These are phyloP conservation scores for Phytophthora fragariae DNA, from an alignment of 352 stramenopile genomes.

Conservation along the genomic window DNA sequence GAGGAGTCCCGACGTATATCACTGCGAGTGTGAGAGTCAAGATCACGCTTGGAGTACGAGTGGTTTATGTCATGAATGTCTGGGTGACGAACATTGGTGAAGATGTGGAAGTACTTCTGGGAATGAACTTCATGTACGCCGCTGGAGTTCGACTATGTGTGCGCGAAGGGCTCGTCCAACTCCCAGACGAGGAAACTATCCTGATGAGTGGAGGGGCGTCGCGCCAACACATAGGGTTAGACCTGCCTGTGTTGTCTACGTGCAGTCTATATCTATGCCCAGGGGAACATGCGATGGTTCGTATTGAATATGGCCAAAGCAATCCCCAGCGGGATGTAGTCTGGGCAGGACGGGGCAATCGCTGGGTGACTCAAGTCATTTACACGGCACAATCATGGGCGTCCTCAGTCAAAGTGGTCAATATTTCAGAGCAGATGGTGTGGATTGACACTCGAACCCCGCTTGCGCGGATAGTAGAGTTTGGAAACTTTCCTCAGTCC, in stretches of 20 bases:
- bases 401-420: background rate
- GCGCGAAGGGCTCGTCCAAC: background rate
- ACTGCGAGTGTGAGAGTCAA: background rate
- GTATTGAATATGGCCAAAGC: background rate
- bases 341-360: background rate
- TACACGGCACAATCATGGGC: background rate
- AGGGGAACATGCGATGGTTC: background rate
- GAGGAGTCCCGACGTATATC: constrained; percentile 1
- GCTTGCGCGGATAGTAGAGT: too few species aligned
- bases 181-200: too few species aligned
- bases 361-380: background rate
- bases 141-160: constrained; percentile 23
- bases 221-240: too few species aligned
- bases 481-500: too few species aligned
- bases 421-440: background rate
- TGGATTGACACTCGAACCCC: background rate
- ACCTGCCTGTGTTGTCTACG: too few species aligned
- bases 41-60: background rate
- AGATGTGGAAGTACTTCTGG: constrained; percentile 30
- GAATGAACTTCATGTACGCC: constrained; percentile 42
- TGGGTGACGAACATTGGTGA: constrained; percentile 34
- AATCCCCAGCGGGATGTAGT: background rate
- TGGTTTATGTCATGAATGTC: constrained; percentile 2
- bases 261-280: too few species aligned
- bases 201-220: too few species aligned